Conservation (phyloP, 2,329 filamentous ascomycete species). For the Tolypocladium sp. region DNA sequence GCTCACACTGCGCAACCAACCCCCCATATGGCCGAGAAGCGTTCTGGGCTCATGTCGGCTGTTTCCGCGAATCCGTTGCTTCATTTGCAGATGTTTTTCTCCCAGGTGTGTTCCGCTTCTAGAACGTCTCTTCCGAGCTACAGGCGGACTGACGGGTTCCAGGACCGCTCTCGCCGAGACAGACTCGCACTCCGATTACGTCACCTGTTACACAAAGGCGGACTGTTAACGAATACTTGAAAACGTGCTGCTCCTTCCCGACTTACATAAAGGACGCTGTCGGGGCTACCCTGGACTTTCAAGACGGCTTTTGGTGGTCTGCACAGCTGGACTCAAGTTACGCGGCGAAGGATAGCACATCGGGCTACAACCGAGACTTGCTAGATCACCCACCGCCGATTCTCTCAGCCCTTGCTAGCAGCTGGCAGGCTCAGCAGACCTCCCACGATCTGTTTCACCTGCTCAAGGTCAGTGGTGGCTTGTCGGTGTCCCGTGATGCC, state of each 20-base stretch:
- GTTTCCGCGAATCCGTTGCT: conserved; percentile 38
- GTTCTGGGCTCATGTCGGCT: conserved; percentile 41
- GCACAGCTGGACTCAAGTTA: conserved; percentile 32
- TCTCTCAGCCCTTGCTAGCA: conserved; percentile 39
- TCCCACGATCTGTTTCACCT: conserved; percentile 44
- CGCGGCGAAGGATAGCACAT: conserved; percentile 8
- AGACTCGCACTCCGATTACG: conserved; percentile 38
- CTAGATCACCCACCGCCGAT: conserved; percentile 36
- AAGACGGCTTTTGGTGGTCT: conserved; percentile 50
- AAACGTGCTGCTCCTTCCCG: conserved; percentile 34
- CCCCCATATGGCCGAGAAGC: conserved; percentile 27
- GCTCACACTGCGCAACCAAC: conserved; percentile 33
- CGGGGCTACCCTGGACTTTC: conserved; percentile 38
- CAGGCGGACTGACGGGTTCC: not conserved
- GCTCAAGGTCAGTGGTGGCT: conserved; percentile 37
- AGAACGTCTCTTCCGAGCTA: not conserved
- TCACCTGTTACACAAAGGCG: conserved; percentile 40
- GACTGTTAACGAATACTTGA: conserved; percentile 43
- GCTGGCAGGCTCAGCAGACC: conserved; percentile 39
- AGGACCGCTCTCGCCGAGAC: conserved; percentile 39
- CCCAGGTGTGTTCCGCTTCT: conserved; percentile 29
- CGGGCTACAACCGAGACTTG: conserved; percentile 17
- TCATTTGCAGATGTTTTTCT: conserved; percentile 40
- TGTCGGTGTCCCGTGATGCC: conserved; percentile 37
- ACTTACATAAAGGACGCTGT: conserved; percentile 31